Evolutionary conservation across 164 flowering plant genomes (phyloP), one percentile per base, ranked within the genome.

Genomic region (Liriodendron chinense): DNA sequence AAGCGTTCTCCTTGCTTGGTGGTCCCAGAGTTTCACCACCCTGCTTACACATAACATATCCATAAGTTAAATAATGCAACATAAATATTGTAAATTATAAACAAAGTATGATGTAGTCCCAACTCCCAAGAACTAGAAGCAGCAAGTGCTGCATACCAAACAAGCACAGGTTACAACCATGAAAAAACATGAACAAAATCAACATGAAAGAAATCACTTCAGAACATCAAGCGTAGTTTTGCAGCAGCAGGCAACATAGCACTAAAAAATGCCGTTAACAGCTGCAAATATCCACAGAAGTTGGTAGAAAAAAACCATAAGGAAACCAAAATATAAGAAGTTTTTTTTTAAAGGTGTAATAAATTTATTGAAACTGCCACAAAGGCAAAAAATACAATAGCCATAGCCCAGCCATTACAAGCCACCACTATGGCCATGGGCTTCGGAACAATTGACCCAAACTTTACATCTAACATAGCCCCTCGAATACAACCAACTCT

Each of bases 11-110:
- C 76, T 75, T 79, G 28, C 70, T 72, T 47, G 49, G 75, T 53
- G 69, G 74, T 56, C 77, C 82, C 25, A 74, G 74, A 56, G 71
- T 62, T 71, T 73, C 80, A 69, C 69, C 26, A 28, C 84, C 91
- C 96, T 92, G 78, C 67, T 59, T 77, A 77, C 47, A 70, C 74
- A 72, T 65, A 62, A 25, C 65, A 64, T 34, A 34, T 34, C 43
- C 43, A 34, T 34, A 34, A 34, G 43, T 34, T 34, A 34, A 34
- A 34, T 34, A 34, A 34, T 34, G 43, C 13, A 16, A 53, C 13
- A 12, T 53, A 16, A 10, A 53, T 13, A 53, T 12, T 2, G 16
- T 53, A 53, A 53, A 53, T 53, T 53, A 16, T 53, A 12, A 53
- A 53, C 13, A 12, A 53, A 53, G 20, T 13, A 8, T 53, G 59